A percentile compares a stretch with the other conserved stretches of the same genome.
Evolutionary conservation across 2,329 filamentous ascomycete species (phyloP).

Genomic region (Hypocreales sp.): DNA sequence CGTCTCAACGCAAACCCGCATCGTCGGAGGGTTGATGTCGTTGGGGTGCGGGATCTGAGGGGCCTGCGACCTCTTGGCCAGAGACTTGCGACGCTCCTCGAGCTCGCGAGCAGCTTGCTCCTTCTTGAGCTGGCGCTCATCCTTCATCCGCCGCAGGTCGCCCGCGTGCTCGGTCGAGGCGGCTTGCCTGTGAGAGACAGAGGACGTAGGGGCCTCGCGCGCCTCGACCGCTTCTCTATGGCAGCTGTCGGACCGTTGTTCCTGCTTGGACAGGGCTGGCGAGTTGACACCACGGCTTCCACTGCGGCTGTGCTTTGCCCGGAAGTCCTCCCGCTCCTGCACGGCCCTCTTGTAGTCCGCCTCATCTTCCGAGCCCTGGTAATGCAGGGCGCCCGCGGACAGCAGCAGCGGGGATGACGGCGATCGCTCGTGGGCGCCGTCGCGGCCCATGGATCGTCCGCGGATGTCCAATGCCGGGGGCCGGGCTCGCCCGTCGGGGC

Average conservation of each 20-base stretch:
- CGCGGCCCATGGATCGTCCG: slow-evolving; percentile 46
- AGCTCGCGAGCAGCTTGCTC: slow-evolving; percentile 71
- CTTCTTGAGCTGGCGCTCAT: slow-evolving; percentile 51
- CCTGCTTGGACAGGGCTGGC: slow-evolving; percentile 16
- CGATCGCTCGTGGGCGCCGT: slow-evolving; percentile 46
- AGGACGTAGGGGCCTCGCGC: slow-evolving; percentile 16
- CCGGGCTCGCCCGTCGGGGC: slow-evolving; percentile 24
- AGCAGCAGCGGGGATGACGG: slow-evolving; percentile 72
- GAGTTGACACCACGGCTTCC: slow-evolving; percentile 24
- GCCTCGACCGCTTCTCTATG: slow-evolving; percentile 15
- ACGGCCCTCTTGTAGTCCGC: slow-evolving; percentile 39
- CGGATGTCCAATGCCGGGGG: slow-evolving; percentile 33
- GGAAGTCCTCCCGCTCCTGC: slow-evolving; percentile 38
- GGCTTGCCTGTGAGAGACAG: slow-evolving; percentile 14
- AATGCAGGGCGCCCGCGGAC: slow-evolving; percentile 30
- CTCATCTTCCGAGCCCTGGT: slow-evolving; percentile 45
- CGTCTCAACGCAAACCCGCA: slow-evolving; percentile 22
- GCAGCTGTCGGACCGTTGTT: slow-evolving; percentile 25
- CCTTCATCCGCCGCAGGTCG: slow-evolving; percentile 38
- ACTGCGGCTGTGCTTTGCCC: slow-evolving; percentile 37
- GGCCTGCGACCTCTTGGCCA: slow-evolving; percentile 65
- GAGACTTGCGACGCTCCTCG: slow-evolving; percentile 72
- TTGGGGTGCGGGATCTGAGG: slow-evolving; percentile 66
- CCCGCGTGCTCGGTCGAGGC: slow-evolving; percentile 32
- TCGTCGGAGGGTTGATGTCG: slow-evolving; percentile 22